Evolutionary conservation across 129 eudicot genomes (phyloP).

Genomic region (Solidago caesia): DNA sequence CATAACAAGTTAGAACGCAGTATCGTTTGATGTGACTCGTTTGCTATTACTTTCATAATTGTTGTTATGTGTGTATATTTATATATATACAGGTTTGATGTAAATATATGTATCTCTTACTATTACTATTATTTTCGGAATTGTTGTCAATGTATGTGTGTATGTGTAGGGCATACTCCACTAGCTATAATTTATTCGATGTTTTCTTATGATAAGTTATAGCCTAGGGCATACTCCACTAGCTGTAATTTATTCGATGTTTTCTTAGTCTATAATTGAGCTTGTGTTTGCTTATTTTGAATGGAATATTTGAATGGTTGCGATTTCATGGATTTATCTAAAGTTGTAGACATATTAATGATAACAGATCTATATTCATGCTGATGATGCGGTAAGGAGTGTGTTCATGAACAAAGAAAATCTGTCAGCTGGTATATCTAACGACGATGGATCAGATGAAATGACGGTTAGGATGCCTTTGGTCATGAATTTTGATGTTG

Average conservation of each 20-base stretch:
- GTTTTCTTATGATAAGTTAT: slow-evolving; percentile 1
- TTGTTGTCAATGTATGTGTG: background rate
- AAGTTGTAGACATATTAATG: slow-evolving; percentile 7
- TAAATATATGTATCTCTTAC: background rate
- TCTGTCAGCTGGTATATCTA: slow-evolving; percentile 16
- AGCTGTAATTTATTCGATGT: background rate
- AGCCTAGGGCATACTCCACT: background rate
- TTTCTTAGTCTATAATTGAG: background rate
- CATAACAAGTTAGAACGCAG: background rate
- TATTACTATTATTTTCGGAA: background rate
- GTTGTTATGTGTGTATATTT: background rate
- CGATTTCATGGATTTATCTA: slow-evolving; percentile 1
- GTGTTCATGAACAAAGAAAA: slow-evolving; percentile 17
- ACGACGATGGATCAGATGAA: slow-evolving; percentile 19
- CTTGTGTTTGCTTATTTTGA: background rate
- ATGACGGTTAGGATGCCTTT: slow-evolving; percentile 17
- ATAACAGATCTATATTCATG: slow-evolving; percentile 27
- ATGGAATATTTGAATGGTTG: background rate
- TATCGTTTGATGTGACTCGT: too few relatives aligned
- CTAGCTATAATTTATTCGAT: background rate
- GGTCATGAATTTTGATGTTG: slow-evolving; percentile 22
- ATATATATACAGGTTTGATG: background rate
- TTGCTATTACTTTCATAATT: too few relatives aligned
- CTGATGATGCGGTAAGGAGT: slow-evolving; percentile 28
- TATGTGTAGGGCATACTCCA: background rate